Conservation (phyloP, 306 rosid genomes). For the Cucurbita argyrosperma region DNA sequence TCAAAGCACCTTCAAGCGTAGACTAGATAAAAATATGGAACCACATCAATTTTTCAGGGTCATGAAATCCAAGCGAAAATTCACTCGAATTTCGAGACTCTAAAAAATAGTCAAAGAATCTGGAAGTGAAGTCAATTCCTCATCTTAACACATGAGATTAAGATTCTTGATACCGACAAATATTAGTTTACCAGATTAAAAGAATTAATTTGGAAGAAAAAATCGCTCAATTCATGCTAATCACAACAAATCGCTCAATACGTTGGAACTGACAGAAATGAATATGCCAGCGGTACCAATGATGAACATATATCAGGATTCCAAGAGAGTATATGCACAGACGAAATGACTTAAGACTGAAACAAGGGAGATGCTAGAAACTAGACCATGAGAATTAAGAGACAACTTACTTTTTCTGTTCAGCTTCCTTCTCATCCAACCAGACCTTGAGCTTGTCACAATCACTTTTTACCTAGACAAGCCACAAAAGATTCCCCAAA, state of each 20-base stretch:
- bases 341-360: neutral
- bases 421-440: slow-evolving; percentile 74
- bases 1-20: neutral
- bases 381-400: neutral
- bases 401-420: slow-evolving; percentile 63
- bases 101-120: neutral
- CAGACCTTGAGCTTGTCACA: slow-evolving; percentile 58
- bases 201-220: neutral
- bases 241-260: neutral
- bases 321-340: neutral
- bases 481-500: slow-evolving; percentile 9
- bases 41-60: neutral
- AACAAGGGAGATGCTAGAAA: neutral
- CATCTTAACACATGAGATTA: neutral
- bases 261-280: neutral
- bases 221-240: neutral
- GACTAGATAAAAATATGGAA: neutral
- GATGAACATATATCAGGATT: neutral
- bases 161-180: neutral
- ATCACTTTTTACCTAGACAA: slow-evolving; percentile 38
- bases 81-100: neutral
- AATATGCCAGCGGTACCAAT: neutral
- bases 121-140: neutral
- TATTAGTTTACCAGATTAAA: neutral
- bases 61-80: neutral